Evolutionary conservation across 2,329 filamentous ascomycete species (phyloP).

Genomic region (Sarocladiaceae sp.): DNA sequence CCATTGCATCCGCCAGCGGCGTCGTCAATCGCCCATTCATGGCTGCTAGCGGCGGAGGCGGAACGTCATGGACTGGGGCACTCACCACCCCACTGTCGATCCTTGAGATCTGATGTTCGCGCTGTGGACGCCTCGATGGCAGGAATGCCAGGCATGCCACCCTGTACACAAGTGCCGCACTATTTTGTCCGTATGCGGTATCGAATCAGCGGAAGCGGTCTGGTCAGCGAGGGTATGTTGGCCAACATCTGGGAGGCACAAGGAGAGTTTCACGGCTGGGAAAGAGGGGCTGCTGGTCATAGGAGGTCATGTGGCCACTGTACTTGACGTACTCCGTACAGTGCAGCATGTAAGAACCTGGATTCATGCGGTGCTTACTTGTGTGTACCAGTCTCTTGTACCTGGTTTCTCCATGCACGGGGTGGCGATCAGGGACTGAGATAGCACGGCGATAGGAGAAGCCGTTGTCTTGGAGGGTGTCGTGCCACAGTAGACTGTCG

Average conservation of each 20-base stretch:
- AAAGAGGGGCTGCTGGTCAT: neutral
- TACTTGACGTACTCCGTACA: too few relatives aligned
- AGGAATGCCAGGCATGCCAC: constrained; percentile 1
- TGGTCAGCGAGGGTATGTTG: too few relatives aligned
- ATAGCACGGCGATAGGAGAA: too few relatives aligned
- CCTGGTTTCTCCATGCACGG: neutral
- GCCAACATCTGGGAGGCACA: neutral
- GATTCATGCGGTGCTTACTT: neutral
- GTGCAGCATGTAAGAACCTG: neutral
- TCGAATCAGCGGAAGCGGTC: too few relatives aligned
- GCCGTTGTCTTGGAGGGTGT: too few relatives aligned
- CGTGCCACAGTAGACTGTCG: too few relatives aligned
- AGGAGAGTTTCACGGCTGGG: neutral
- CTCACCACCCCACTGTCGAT: constrained; percentile 7
- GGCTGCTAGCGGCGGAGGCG: neutral
- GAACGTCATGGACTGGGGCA: neutral
- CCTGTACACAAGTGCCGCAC: neutral
- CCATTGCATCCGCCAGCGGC: neutral
- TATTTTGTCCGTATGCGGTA: constrained; percentile 1
- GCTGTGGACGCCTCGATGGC: too few relatives aligned
- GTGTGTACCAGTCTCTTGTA: neutral
- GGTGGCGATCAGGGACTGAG: too few relatives aligned
- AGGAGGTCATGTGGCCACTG: neutral
- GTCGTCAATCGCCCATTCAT: neutral
- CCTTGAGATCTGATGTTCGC: too few relatives aligned